These are phyloP conservation scores for Garcia nutans DNA, from an alignment of 345 rosid species.

Conservation along the genomic window DNA sequence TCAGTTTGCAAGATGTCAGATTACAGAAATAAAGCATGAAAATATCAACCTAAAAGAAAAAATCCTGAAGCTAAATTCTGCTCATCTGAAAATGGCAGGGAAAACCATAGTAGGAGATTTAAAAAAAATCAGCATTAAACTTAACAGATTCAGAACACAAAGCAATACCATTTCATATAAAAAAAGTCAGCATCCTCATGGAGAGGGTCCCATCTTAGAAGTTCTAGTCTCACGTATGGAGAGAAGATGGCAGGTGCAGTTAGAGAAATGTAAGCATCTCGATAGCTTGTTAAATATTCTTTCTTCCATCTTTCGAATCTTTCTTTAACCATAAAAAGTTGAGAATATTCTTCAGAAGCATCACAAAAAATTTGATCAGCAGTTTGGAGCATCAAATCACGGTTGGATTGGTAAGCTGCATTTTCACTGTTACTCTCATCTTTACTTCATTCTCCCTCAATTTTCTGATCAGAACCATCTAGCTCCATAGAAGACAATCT, in stretches of 20 bases:
- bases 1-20: neutral
- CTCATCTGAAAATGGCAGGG: neutral
- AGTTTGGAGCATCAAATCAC: constrained; percentile 60
- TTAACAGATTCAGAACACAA: neutral
- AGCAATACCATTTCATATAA: constrained; percentile 74
- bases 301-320: constrained; percentile 86
- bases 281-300: constrained; percentile 66
- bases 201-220: constrained; percentile 90
- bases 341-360: constrained; percentile 88
- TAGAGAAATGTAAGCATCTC: constrained; percentile 89
- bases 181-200: constrained; percentile 70
- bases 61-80: neutral
- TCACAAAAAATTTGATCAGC: constrained; percentile 85
- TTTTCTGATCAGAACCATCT: constrained; percentile 52
- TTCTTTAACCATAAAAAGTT: constrained; percentile 73
- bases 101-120: neutral
- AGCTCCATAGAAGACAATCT: constrained; percentile 65
- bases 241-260: constrained; percentile 87
- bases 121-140: neutral
- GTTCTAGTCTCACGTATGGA: constrained; percentile 89
- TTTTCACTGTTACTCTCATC: constrained; percentile 95
- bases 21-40: neutral
- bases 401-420: constrained; percentile 69
- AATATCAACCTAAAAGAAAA: neutral
- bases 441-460: constrained; percentile 96